Evolutionary conservation across 495 filamentous ascomycete genomes (phyloP).

Genomic region (Neurospora intermedia): DNA sequence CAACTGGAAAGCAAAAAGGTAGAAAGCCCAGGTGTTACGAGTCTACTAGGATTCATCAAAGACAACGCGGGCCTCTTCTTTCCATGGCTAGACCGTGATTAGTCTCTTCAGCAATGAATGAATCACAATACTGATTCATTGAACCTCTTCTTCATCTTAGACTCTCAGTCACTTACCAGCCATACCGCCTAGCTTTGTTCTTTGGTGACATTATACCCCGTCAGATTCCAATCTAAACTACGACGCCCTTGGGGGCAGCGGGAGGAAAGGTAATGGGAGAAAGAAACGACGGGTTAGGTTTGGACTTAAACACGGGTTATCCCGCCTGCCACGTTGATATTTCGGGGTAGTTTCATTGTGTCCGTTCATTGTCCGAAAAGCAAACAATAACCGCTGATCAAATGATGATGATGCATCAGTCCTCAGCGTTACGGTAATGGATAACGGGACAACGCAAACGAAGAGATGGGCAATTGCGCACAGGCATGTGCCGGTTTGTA

Average conservation of each 20-base stretch:
- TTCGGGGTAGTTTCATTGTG: background rate
- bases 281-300: background rate
- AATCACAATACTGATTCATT: background rate
- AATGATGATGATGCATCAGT: background rate
- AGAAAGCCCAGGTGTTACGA: background rate
- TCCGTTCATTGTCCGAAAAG: background rate
- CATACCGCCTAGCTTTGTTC: background rate
- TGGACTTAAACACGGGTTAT: background rate
- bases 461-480: background rate
- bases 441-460: background rate
- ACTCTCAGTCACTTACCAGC: background rate
- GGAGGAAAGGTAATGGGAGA: background rate
- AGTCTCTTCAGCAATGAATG: background rate
- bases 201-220: background rate
- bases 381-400: background rate
- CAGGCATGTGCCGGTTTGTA: too few relatives aligned
- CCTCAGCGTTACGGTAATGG: background rate
- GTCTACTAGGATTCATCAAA: background rate
- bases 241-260: background rate
- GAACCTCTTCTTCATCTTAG: background rate
- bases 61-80: background rate
- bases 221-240: background rate
- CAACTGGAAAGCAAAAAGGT: background rate
- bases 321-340: background rate
- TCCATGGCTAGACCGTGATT: background rate